phyloP scores from a whole-genome alignment of 2,329 filamentous ascomycete genomes.

The Aaosphaeria arxii region DNA sequence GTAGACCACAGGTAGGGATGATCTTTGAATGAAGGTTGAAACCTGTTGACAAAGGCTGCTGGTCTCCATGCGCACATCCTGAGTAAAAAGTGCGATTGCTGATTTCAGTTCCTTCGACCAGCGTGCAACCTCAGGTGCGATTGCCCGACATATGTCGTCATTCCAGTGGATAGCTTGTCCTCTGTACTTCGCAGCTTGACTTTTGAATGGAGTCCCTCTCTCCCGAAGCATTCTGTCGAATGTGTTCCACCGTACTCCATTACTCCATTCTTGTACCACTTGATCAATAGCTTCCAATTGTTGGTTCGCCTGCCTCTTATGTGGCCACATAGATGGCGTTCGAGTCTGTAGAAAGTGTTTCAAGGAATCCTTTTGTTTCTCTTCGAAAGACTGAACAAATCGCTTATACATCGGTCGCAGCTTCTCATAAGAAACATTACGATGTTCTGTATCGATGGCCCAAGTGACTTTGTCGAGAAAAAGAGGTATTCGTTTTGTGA shows the following conservation, averaged over 20 bases:
- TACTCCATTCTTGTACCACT: background rate
- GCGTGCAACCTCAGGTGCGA: background rate
- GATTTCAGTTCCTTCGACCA: conserved; percentile 2
- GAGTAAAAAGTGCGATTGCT: background rate
- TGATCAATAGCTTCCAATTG: background rate
- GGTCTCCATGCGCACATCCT: background rate
- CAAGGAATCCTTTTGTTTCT: background rate
- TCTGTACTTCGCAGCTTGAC: conserved; percentile 1
- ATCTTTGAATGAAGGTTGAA: background rate
- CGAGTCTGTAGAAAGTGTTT: background rate
- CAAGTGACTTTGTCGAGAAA: conserved; percentile 2
- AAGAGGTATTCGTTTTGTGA: background rate
- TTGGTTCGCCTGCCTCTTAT: background rate
- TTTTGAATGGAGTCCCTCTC: conserved; percentile 2
- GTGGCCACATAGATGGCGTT: background rate
- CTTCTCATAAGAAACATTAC: conserved; percentile 1
- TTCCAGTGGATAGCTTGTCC: conserved; percentile 8
- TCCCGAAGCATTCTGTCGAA: conserved; percentile 5
- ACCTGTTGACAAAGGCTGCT: background rate
- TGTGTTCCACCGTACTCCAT: conserved; percentile 4
- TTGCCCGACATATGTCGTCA: conserved; percentile 4
- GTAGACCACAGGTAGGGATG: background rate
- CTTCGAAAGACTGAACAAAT: background rate
- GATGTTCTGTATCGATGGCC: conserved; percentile 1
- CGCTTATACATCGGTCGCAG: conserved; percentile 2